Conservation (phyloP, 1,284 basidiomycete genomes). For the Pholiota adiposa region DNA sequence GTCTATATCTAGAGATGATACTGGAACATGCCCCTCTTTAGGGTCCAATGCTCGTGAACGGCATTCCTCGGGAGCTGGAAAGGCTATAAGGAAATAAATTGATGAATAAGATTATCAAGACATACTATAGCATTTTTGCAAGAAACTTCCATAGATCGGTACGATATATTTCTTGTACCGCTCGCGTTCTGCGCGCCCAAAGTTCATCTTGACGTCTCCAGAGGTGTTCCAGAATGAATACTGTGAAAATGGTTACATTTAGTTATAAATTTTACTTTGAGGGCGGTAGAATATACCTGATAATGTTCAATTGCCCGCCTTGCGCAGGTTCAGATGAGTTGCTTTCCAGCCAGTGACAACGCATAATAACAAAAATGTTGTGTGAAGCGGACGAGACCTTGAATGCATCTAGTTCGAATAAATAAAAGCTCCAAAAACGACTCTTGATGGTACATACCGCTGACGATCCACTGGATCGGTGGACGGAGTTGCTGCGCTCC, state of each 20-base stretch:
- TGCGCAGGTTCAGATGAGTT: conserved; percentile 9
- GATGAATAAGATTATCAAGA: too few species aligned
- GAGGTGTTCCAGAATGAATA: background rate
- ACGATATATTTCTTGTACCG: background rate
- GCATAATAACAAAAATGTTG: conserved; percentile 6
- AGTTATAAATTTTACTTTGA: too few species aligned
- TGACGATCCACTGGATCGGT: background rate
- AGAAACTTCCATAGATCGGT: background rate
- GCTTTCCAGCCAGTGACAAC: conserved; percentile 5
- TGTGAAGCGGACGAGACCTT: background rate
- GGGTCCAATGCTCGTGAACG: background rate
- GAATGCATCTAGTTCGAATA: background rate
- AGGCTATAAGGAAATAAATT: background rate
- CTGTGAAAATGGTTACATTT: background rate
- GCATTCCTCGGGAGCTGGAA: background rate
- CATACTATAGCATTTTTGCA: background rate
- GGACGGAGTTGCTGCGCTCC: background rate
- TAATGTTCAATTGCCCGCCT: conserved; percentile 11
- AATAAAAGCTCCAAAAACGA: background rate
- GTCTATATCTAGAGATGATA: background rate
- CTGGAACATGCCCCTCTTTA: background rate
- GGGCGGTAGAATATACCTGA: conserved; percentile 8
- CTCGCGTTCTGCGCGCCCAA: conserved; percentile 14
- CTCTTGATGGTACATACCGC: conserved; percentile 1
- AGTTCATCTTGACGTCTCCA: conserved; percentile 18